A percentile compares a stretch with the other conserved stretches of the same genome.
phyloP scores from a whole-genome alignment of 2,329 filamentous ascomycete species.

The Calonectria pauciramosa region DNA sequence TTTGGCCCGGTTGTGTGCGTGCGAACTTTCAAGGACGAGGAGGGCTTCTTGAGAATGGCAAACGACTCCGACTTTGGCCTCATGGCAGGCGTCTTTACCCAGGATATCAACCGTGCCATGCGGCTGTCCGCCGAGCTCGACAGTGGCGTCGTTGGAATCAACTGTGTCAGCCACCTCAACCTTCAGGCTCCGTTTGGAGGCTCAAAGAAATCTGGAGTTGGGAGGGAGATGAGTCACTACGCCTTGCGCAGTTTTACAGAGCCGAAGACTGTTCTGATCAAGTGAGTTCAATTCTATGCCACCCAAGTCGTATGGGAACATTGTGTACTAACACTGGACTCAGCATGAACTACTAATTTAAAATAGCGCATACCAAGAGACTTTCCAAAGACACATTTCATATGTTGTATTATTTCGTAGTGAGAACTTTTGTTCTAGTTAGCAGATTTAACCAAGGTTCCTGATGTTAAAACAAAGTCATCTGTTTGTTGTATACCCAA shows the following conservation, averaged over 20 bases:
- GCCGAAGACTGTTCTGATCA: neutral
- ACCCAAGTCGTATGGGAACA: neutral
- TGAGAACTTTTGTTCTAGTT: no score
- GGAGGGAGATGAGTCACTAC: neutral
- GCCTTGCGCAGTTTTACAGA: neutral
- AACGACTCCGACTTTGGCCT: neutral
- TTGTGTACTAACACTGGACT: neutral
- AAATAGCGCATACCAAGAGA: neutral
- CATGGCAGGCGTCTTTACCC: neutral
- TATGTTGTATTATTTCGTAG: neutral
- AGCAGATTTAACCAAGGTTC: no score
- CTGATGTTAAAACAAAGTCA: no score
- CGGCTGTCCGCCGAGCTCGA: neutral
- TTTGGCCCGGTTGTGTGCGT: neutral
- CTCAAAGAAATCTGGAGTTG: neutral
- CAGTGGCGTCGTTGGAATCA: neutral
- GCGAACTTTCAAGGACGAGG: neutral
- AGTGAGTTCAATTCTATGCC: neutral
- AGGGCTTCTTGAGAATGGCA: neutral
- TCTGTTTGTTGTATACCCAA: no score
- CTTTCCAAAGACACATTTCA: neutral
- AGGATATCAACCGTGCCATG: neutral
- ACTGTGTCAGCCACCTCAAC: neutral
- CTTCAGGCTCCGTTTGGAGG: neutral
- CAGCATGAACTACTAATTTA: neutral